These are phyloP conservation scores for Globisporangium apiculatum DNA, from an alignment of 352 stramenopile genomes.

Conservation along the genomic window DNA sequence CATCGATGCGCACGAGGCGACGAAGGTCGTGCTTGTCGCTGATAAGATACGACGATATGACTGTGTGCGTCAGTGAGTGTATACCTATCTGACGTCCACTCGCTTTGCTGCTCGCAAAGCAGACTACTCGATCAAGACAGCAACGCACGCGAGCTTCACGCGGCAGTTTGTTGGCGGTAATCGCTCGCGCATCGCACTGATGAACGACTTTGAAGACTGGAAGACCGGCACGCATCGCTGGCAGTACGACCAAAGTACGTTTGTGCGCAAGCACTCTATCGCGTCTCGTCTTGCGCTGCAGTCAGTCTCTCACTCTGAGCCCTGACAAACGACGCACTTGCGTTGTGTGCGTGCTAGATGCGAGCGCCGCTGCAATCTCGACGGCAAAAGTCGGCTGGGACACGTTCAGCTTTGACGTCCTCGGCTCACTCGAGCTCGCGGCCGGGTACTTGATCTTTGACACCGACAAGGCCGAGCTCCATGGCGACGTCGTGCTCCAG, in stretches of 20 bases:
- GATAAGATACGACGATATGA: too few species aligned
- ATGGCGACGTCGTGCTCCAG: conserved; percentile 48
- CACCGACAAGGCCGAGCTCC: conserved; percentile 46
- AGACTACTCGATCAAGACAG: conserved; percentile 83
- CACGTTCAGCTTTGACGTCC: conserved; percentile 53
- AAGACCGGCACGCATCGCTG: conserved; percentile 81
- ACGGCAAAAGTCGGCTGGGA: conserved; percentile 34
- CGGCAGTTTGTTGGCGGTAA: conserved; percentile 79
- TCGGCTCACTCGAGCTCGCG: conserved; percentile 72
- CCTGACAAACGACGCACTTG: not conserved
- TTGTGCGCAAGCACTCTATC: too few species aligned
- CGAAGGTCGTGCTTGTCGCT: conserved; percentile 31
- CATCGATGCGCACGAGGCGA: conserved; percentile 88
- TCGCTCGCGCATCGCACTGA: conserved; percentile 62
- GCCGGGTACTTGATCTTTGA: conserved; percentile 75
- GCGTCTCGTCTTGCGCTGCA: too few species aligned
- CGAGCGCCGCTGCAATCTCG: conserved; percentile 8
- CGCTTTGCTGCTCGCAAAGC: not conserved
- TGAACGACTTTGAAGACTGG: conserved; percentile 96
- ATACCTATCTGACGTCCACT: not conserved
- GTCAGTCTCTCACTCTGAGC: too few species aligned
- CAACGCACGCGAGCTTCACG: conserved; percentile 60
- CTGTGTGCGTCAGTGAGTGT: too few species aligned
- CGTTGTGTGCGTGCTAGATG: not conserved
- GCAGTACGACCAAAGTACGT: conserved; percentile 22